Percentiles rank a stretch among this genome's conserved stretches.
Conservation (phyloP, 1,284 basidiomycete species). For the Ceratorhiza oryzae-sativae region DNA sequence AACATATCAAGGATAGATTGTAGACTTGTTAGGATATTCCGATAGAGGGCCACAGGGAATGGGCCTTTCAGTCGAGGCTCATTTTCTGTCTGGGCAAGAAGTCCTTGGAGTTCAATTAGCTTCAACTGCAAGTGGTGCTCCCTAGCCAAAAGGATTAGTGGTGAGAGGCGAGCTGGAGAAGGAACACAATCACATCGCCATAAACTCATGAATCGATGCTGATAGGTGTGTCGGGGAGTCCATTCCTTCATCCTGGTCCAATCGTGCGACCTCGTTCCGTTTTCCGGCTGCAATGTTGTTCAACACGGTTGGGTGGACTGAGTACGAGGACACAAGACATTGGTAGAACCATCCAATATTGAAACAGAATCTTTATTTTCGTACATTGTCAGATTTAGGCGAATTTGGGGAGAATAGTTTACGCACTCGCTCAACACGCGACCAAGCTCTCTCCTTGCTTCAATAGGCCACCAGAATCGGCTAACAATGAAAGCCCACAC, state of each 20-base stretch:
- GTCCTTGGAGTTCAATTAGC: constrained; percentile 79
- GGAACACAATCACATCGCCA: constrained; percentile 74
- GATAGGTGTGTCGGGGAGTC: constrained; percentile 53
- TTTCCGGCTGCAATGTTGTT: constrained; percentile 16
- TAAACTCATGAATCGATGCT: constrained; percentile 80
- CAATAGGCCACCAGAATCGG: constrained; percentile 93
- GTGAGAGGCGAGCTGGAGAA: neutral
- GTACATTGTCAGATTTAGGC: neutral
- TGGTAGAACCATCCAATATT: constrained; percentile 87
- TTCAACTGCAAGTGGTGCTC: constrained; percentile 93
- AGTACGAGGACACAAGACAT: constrained; percentile 78
- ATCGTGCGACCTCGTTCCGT: constrained; percentile 27
- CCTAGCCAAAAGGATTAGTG: constrained; percentile 58
- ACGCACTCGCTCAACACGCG: constrained; percentile 85
- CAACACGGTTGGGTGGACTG: constrained; percentile 48
- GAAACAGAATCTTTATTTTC: constrained; percentile 69
- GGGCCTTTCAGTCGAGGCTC: constrained; percentile 95
- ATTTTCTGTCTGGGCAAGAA: constrained; percentile 87
- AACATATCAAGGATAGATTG: constrained; percentile 90
- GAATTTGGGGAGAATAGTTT: neutral
- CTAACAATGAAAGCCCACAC: constrained; percentile 90
- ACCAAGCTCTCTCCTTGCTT: constrained; percentile 86
- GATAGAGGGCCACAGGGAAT: constrained; percentile 83
- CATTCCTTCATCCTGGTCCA: constrained; percentile 30
- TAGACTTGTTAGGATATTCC: constrained; percentile 81